Conservation (phyloP, 805 yeast species). For the Ogataea neopini region DNA sequence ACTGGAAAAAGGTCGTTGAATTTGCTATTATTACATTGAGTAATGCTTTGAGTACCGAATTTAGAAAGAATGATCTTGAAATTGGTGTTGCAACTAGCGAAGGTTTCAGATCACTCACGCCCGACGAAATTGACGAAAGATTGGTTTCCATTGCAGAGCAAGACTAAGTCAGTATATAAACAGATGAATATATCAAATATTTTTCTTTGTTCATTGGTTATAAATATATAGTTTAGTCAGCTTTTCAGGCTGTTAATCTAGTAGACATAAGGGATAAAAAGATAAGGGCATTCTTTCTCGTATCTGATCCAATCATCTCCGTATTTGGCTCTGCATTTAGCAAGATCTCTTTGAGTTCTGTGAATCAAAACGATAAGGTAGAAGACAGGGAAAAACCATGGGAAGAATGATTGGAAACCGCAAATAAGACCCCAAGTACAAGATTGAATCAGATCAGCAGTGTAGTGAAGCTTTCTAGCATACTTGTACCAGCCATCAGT, state of each 20-base stretch:
- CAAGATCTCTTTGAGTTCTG: slow-evolving; percentile 84
- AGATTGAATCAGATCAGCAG: slow-evolving; percentile 89
- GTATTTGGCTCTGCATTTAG: slow-evolving; percentile 82
- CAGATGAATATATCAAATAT: not conserved
- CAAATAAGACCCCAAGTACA: slow-evolving; percentile 90
- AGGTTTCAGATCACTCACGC: slow-evolving; percentile 69
- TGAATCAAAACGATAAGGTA: slow-evolving; percentile 85
- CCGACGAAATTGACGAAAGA: slow-evolving; percentile 93
- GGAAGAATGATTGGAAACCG: slow-evolving; percentile 85
- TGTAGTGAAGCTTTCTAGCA: slow-evolving; percentile 93
- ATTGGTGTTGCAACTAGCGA: slow-evolving; percentile 79
- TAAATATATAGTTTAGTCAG: not conserved
- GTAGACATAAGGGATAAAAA: slow-evolving; percentile 85
- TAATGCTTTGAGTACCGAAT: slow-evolving; percentile 86
- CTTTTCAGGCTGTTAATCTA: slow-evolving; percentile 30
- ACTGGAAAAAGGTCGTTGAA: slow-evolving; percentile 88
- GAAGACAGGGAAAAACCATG: slow-evolving; percentile 95
- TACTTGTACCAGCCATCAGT: slow-evolving; percentile 94
- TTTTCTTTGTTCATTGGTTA: not conserved
- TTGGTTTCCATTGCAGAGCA: slow-evolving; percentile 94
- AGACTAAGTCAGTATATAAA: slow-evolving; percentile 51
- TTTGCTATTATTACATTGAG: slow-evolving; percentile 84
- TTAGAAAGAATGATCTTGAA: slow-evolving; percentile 90
- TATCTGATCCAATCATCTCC: slow-evolving; percentile 94
- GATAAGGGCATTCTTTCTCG: slow-evolving; percentile 83